phyloP scores from a whole-genome alignment of 352 stramenopile species.

The Globisporangium okanoganense region DNA sequence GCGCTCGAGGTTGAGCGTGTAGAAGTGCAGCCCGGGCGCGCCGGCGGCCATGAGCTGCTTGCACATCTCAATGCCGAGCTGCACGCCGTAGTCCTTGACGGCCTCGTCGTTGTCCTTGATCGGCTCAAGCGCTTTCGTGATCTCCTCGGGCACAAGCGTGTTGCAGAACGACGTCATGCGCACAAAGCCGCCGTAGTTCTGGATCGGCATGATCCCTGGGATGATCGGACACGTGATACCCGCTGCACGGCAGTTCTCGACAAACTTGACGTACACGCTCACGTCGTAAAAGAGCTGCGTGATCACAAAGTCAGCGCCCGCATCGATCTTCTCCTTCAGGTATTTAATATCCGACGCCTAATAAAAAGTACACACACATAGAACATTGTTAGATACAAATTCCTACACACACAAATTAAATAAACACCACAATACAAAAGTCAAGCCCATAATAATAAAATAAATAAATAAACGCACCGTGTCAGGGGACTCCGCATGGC shows the following conservation, averaged over 20 bases:
- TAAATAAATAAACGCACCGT: neutral
- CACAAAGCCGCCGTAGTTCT: slow-evolving; percentile 96
- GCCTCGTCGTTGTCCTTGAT: slow-evolving; percentile 97
- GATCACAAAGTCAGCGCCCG: slow-evolving; percentile 97
- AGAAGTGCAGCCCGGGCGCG: slow-evolving; percentile 90
- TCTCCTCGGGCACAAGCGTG: slow-evolving; percentile 89
- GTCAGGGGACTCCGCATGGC: slow-evolving; percentile 90
- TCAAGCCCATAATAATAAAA: no score
- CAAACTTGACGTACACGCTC: slow-evolving; percentile 93
- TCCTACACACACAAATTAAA: neutral
- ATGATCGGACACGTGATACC: slow-evolving; percentile 96
- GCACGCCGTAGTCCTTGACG: slow-evolving; percentile 95
- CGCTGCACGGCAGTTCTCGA: slow-evolving; percentile 82
- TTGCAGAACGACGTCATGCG: slow-evolving; percentile 98
- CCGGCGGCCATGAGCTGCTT: slow-evolving; percentile 89
- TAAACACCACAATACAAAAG: no score
- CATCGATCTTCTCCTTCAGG: slow-evolving; percentile 97
- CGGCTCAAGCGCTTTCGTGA: slow-evolving; percentile 78
- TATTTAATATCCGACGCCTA: slow-evolving; percentile 94
- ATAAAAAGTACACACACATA: neutral
- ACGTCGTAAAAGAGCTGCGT: slow-evolving; percentile 99
- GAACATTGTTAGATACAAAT: neutral
- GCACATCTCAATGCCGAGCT: slow-evolving; percentile 95
- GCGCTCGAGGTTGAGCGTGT: slow-evolving; percentile 93
- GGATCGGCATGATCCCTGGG: slow-evolving; percentile 99